phyloP scores from a whole-genome alignment of 176 grass and related monocot genomes.

The Musa schizocarpa region DNA sequence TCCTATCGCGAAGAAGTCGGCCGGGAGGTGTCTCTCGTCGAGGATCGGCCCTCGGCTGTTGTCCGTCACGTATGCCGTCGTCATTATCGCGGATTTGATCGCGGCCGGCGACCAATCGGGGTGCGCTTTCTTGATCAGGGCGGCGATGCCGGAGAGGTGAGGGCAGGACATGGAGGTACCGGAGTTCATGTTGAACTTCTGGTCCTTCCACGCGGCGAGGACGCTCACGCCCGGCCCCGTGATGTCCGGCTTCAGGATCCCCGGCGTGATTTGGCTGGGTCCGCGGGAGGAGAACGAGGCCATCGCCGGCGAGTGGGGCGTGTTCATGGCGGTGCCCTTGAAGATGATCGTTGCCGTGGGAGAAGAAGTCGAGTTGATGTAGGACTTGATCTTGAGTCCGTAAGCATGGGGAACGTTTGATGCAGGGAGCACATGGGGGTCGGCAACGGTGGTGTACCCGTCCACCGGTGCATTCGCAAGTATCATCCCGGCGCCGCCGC shows the following conservation, averaged over 20 bases:
- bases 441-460: neutral
- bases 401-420: conserved; percentile 4
- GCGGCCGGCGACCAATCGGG: conserved; percentile 28
- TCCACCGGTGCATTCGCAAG: neutral
- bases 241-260: conserved; percentile 37
- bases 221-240: conserved; percentile 24
- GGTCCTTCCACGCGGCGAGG: conserved; percentile 11
- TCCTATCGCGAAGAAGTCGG: conserved; percentile 11
- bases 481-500: neutral
- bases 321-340: conserved; percentile 4
- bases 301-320: neutral
- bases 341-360: conserved; percentile 12
- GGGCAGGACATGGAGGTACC: conserved; percentile 34
- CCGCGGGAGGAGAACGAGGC: conserved; percentile 16
- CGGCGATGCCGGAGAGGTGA: conserved; percentile 26
- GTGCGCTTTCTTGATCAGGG: conserved; percentile 28
- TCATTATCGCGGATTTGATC: conserved; percentile 35
- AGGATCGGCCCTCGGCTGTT: conserved; percentile 4
- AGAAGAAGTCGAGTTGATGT: conserved; percentile 10
- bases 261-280: neutral
- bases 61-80: conserved; percentile 8
- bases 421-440: neutral
- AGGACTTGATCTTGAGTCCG: conserved; percentile 1
- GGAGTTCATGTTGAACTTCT: conserved; percentile 7
- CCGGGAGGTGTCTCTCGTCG: neutral